A percentile compares a stretch with the other conserved stretches of the same genome.
Conservation (phyloP, 306 rosid genomes). For the Castanospermum australe region DNA sequence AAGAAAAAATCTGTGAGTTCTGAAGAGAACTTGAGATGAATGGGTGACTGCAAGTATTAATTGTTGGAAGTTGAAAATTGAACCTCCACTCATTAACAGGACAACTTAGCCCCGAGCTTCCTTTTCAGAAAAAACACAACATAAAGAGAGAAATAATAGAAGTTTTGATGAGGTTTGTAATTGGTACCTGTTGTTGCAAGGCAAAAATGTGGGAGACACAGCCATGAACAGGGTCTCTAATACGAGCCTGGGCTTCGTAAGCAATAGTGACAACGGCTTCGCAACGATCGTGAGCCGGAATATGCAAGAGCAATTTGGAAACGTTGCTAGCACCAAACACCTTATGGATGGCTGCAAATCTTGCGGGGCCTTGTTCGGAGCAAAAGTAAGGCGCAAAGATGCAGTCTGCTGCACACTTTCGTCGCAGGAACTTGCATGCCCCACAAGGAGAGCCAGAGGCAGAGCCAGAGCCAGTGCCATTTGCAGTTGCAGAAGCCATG, state of each 20-base stretch:
- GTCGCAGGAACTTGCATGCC: conserved; percentile 91
- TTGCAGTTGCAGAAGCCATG: conserved; percentile 48
- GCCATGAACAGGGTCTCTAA: conserved; percentile 94
- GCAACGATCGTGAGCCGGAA: conserved; percentile 84
- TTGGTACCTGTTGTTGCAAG: conserved; percentile 88
- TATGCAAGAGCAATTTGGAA: conserved; percentile 70
- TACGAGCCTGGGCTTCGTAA: conserved; percentile 94
- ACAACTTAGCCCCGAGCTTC: neutral
- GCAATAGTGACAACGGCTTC: conserved; percentile 95
- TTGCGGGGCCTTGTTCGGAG: conserved; percentile 83
- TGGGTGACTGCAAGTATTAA: too few species aligned
- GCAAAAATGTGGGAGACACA: conserved; percentile 94
- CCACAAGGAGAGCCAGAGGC: conserved; percentile 88
- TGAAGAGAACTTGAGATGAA: neutral
- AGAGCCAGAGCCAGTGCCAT: neutral
- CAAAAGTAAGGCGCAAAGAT: conserved; percentile 92
- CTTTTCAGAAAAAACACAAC: neutral
- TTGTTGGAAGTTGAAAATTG: neutral
- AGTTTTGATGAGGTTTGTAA: neutral
- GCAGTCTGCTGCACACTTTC: conserved; percentile 88
- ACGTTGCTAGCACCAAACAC: conserved; percentile 98
- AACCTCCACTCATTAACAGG: neutral
- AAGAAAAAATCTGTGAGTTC: neutral
- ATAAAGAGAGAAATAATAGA: neutral
- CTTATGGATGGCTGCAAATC: conserved; percentile 96